Percentiles rank a stretch among this genome's conserved stretches.
phyloP scores from a whole-genome alignment of 805 yeast species.

The Helenozyma rhizophorensis region DNA sequence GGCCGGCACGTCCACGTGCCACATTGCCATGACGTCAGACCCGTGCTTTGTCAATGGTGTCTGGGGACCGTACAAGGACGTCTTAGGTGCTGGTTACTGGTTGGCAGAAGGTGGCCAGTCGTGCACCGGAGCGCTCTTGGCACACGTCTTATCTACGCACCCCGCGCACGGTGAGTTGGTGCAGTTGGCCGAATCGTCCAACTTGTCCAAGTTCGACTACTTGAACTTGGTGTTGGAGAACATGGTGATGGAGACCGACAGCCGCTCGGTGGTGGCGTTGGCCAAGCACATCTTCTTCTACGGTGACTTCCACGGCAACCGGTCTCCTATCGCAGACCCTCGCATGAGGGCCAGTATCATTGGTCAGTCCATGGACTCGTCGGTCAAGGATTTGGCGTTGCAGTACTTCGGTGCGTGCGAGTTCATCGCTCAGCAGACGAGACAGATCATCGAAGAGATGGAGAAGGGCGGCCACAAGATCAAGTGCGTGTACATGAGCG shows the following conservation, averaged over 20 bases:
- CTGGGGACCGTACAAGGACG: constrained; percentile 98
- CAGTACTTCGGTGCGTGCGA: constrained; percentile 93
- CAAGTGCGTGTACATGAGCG: constrained; percentile 78
- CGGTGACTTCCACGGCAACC: constrained; percentile 94
- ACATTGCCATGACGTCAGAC: constrained; percentile 77
- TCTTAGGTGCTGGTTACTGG: constrained; percentile 87
- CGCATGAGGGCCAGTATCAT: constrained; percentile 87
- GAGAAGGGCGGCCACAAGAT: constrained; percentile 73
- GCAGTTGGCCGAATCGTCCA: constrained; percentile 61
- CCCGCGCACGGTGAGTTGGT: constrained; percentile 79
- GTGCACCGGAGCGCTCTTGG: constrained; percentile 91
- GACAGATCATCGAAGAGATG: constrained; percentile 90
- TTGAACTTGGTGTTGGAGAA: constrained; percentile 72
- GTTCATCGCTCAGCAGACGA: constrained; percentile 94
- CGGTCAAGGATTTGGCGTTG: constrained; percentile 79
- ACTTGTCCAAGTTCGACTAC: constrained; percentile 74
- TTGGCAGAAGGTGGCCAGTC: constrained; percentile 99
- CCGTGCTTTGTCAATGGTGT: constrained; percentile 93
- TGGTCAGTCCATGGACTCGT: constrained; percentile 88
- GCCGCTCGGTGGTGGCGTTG: constrained; percentile 71
- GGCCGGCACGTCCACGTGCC: constrained; percentile 98
- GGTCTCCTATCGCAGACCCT: constrained; percentile 97
- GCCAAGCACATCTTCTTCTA: constrained; percentile 86
- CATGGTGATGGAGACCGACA: constrained; percentile 50
- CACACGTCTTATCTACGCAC: constrained; percentile 82